These are phyloP conservation scores for Boletus eberwhitei DNA, from an alignment of 768 basidiomycete species.

Conservation along the genomic window DNA sequence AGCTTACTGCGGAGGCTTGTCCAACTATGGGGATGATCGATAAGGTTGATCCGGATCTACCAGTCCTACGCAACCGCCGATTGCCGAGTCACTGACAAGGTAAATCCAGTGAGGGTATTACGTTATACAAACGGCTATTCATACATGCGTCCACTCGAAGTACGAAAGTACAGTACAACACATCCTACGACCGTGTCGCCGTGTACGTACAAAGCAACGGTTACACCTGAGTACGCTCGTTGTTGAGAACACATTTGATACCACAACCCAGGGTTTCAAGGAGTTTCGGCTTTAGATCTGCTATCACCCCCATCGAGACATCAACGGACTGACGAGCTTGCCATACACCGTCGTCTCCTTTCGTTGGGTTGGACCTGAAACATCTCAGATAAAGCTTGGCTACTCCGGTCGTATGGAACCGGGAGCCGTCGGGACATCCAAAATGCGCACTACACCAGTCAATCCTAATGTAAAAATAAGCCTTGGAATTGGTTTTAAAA, in stretches of 20 bases:
- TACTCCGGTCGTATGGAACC: constrained; percentile 15
- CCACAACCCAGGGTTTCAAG: constrained; percentile 13
- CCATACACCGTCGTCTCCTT: constrained; percentile 19
- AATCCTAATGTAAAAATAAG: constrained; percentile 7
- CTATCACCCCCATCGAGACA: constrained; percentile 23
- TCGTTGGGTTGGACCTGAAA: constrained; percentile 25
- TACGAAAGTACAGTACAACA: background rate
- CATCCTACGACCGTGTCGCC: background rate
- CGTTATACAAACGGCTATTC: background rate
- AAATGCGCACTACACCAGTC: constrained; percentile 25
- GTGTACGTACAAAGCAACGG: background rate
- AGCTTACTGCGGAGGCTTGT: background rate
- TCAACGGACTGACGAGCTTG: constrained; percentile 17
- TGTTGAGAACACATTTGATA: constrained; percentile 5
- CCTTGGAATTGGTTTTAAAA: background rate
- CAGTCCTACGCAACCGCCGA: background rate
- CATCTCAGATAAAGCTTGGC: constrained; percentile 20
- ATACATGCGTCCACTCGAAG: background rate
- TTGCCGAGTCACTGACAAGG: background rate
- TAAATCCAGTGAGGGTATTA: background rate
- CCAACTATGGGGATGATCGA: background rate
- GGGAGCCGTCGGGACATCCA: constrained; percentile 17
- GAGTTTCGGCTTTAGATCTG: constrained; percentile 17
- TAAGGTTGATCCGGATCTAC: background rate
- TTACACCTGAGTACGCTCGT: background rate